Percentiles rank a stretch among this genome's conserved stretches.
phyloP scores from a whole-genome alignment of 345 rosid genomes.

The Psidium friedrichsthalianum region DNA sequence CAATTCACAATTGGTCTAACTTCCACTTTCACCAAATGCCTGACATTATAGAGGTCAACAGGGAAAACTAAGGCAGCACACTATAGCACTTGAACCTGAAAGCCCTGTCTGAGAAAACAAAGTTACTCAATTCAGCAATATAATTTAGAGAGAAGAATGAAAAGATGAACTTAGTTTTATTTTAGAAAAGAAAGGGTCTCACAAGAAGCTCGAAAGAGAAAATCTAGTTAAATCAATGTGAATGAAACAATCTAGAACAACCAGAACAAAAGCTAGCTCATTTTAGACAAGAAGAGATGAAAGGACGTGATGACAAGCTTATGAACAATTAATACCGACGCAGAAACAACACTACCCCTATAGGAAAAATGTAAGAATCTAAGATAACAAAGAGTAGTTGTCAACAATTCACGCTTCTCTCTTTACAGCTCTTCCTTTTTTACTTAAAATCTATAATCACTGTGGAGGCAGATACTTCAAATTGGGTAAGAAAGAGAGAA shows the following conservation, averaged over 20 bases:
- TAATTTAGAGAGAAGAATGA: background rate
- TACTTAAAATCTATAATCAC: background rate
- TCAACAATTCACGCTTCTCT: background rate
- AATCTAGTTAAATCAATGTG: background rate
- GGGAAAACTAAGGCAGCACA: slow-evolving; percentile 74
- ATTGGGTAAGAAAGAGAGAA: background rate
- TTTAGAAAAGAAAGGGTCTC: background rate
- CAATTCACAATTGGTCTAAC: slow-evolving; percentile 76
- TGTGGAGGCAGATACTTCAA: background rate
- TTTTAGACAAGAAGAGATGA: background rate
- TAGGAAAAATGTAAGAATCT: background rate
- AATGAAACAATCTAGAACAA: background rate
- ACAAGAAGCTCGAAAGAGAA: background rate
- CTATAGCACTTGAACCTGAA: slow-evolving; percentile 80
- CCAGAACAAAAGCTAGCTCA: background rate
- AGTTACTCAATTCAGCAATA: background rate
- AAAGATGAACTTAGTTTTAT: background rate
- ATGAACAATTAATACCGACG: background rate
- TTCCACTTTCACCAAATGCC: slow-evolving; percentile 61
- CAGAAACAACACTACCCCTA: background rate
- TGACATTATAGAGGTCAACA: slow-evolving; percentile 65
- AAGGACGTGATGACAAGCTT: background rate
- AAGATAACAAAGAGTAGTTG: background rate
- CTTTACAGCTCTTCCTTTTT: background rate
- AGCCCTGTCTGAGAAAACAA: slow-evolving; percentile 58